These are phyloP conservation scores for Citeromyces matritensis DNA, from an alignment of 805 yeast species.

Conservation along the genomic window DNA sequence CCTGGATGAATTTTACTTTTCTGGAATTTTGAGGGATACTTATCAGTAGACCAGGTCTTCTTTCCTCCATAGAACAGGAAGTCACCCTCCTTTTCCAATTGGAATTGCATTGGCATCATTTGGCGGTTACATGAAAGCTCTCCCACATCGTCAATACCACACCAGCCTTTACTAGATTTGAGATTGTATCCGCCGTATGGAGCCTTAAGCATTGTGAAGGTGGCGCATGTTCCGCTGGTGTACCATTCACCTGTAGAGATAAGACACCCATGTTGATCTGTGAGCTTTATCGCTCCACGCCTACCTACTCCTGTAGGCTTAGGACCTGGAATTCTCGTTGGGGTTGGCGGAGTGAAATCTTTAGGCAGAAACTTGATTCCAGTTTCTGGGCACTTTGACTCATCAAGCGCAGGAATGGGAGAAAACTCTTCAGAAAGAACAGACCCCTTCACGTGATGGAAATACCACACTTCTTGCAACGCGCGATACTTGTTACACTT, in stretches of 20 bases:
- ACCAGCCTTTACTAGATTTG: constrained; percentile 58
- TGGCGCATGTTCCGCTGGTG: constrained; percentile 73
- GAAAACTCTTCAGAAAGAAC: constrained; percentile 48
- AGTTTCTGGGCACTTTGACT: constrained; percentile 48
- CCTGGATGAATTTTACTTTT: constrained; percentile 37
- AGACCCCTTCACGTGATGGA: constrained; percentile 61
- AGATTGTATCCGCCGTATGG: constrained; percentile 63
- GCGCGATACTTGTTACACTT: constrained; percentile 40
- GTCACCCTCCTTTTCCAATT: constrained; percentile 26
- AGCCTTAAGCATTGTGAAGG: constrained; percentile 40
- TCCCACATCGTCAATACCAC: constrained; percentile 29
- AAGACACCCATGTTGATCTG: constrained; percentile 54
- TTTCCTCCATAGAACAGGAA: constrained; percentile 47
- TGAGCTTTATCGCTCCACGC: constrained; percentile 32
- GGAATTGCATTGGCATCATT: constrained; percentile 38
- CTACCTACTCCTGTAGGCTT: constrained; percentile 12
- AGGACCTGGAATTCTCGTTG: constrained; percentile 12
- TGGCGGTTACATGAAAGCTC: constrained; percentile 14
- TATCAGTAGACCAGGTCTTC: constrained; percentile 40
- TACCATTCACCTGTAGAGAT: constrained; percentile 84
- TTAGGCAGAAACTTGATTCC: constrained; percentile 72
- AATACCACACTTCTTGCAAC: constrained; percentile 67
- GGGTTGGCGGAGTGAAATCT: constrained; percentile 13
- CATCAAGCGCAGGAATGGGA: constrained; percentile 42
- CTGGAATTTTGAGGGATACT: constrained; percentile 23